These are phyloP conservation scores for Paraconiothyrium sp. DNA, from an alignment of 2,329 filamentous ascomycete genomes.

Conservation along the genomic window DNA sequence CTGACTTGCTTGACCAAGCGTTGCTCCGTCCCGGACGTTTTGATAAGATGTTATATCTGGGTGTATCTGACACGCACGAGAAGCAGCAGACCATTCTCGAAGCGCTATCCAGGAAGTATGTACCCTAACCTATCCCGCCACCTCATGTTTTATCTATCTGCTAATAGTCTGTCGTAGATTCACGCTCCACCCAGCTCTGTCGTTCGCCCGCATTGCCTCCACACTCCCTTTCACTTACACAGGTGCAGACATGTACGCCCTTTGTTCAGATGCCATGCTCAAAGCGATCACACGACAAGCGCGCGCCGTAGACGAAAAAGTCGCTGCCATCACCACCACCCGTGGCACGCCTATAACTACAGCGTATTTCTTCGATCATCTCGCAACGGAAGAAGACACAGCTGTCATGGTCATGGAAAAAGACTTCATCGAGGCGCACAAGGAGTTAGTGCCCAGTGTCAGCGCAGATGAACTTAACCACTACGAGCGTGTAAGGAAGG, in stretches of 20 bases:
- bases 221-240: constrained; percentile 94
- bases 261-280: constrained; percentile 98
- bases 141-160: not conserved
- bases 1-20: constrained; percentile 90
- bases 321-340: constrained; percentile 71
- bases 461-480: constrained; percentile 91
- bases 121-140: constrained; percentile 31
- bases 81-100: constrained; percentile 96
- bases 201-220: constrained; percentile 76
- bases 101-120: constrained; percentile 91
- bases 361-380: constrained; percentile 95
- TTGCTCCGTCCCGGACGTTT: constrained; percentile 89
- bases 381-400: constrained; percentile 82
- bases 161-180: constrained; percentile 66
- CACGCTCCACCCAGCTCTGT: constrained; percentile 80
- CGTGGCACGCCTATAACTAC: constrained; percentile 71
- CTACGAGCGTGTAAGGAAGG: constrained; percentile 83
- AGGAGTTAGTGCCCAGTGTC: constrained; percentile 91
- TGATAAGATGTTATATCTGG: constrained; percentile 98
- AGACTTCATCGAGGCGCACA: constrained; percentile 84
- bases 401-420: constrained; percentile 87
- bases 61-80: constrained; percentile 94
- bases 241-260: constrained; percentile 94
- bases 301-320: constrained; percentile 81
- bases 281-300: constrained; percentile 96